Conservation (phyloP, 352 stramenopile species). For the Achlya hypogyna region DNA sequence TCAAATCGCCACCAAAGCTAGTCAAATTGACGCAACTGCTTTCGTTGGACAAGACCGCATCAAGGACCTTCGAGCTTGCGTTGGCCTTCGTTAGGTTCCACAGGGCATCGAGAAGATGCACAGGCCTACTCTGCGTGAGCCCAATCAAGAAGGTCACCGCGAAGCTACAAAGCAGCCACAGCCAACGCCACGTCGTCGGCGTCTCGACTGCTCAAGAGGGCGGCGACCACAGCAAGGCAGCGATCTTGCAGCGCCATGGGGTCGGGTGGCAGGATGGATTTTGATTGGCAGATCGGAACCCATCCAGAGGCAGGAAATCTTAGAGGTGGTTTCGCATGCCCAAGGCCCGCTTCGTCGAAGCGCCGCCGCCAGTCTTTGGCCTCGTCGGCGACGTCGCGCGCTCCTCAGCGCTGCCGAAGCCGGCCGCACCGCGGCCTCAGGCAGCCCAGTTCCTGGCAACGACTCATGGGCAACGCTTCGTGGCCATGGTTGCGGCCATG, state of each 20-base stretch:
- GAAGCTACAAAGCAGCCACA: not conserved
- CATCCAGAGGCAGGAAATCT: no score
- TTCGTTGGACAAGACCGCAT: not conserved
- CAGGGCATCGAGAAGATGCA: not conserved
- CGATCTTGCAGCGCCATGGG: not conserved
- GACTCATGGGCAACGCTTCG: slow-evolving; percentile 5
- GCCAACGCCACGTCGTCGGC: not conserved
- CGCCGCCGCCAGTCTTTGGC: not conserved
- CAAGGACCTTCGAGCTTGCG: not conserved
- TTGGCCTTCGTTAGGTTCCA: not conserved
- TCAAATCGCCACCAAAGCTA: not conserved
- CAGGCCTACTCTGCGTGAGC: not conserved
- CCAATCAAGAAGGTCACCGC: no score
- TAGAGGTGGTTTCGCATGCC: not conserved
- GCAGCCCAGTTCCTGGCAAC: not conserved
- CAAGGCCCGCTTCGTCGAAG: not conserved
- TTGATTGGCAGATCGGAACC: no score
- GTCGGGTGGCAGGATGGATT: no score
- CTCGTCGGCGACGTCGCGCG: not conserved
- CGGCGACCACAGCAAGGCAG: not conserved
- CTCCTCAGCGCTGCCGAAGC: not conserved
- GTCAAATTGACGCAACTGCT: not conserved
- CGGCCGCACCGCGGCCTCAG: not conserved
- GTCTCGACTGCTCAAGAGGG: not conserved
- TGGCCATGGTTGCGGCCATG: slow-evolving; percentile 1